Evolutionary conservation across 164 flowering plant species (phyloP), one percentile per base, ranked within the genome.

Genomic region (Aristolochia californica): DNA sequence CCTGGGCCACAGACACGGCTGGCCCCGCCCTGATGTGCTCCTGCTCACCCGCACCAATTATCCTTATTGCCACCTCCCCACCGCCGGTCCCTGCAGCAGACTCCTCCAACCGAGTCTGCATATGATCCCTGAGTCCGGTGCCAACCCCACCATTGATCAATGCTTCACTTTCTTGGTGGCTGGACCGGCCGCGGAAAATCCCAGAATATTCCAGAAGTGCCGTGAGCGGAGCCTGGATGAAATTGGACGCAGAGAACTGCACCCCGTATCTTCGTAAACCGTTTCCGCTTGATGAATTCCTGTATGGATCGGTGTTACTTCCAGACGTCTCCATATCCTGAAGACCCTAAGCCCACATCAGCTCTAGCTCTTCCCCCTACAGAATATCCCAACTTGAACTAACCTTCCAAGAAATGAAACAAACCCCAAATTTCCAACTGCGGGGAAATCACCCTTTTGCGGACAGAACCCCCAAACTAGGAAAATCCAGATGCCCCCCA

Each of bases 1-100:
- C 67, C 30, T 45, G 66, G 34, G 25, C 64, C 62, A 45, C 64
- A 0, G 61, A 27, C 24, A 62, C 5, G 24, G 22, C 15, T n/a
- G 62, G 2, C 22, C 58, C 72, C 21, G 57, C 69, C 68, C 80
- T 70, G 2, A 74, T 75, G 50, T 73, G 75, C 15, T 89, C 97
- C 7, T 77, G 87, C 49, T 89, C 96, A 17, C 70, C 81, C 0
- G 79, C 77, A 30, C 90, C 88, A 44, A 94, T 84, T 26, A 94
- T 94, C 77, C 97, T 74, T 61, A 94, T 94, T 0, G 97, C 76
- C 26, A 94, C 97, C 75, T 94, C 99, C 20, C 87, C 95, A 13
- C 73, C 80, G 20, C 64, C 68, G 45, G 53, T 45, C 17, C 44
- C 58, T 9, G 60, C 62, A 0, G 66, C 43, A 21, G 82, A 50